Conservation (phyloP, 148 eudicot genomes). For the Drosera capensis region DNA sequence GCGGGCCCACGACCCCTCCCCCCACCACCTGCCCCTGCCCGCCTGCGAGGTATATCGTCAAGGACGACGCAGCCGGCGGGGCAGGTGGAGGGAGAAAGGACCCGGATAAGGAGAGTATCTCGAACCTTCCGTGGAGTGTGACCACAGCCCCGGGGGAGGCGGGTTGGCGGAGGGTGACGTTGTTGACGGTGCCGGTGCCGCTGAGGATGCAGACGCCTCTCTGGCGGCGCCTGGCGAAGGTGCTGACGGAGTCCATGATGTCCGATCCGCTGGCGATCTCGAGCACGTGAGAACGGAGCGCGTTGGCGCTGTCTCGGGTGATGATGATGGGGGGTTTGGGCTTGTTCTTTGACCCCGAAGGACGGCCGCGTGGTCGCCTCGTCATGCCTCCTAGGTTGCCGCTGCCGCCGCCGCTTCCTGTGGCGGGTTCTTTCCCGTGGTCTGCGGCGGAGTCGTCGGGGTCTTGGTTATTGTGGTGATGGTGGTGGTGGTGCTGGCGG, state of each 20-base stretch:
- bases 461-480: not conserved
- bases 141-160: conserved; percentile 26
- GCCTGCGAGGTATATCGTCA: conserved; percentile 42
- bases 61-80: conserved; percentile 37
- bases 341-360: conserved; percentile 55
- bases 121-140: conserved; percentile 38
- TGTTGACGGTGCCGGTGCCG: conserved; percentile 34
- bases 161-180: conserved; percentile 42
- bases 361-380: conserved; percentile 37
- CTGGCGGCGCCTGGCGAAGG: conserved; percentile 27
- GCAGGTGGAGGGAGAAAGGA: conserved; percentile 45
- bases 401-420: conserved; percentile 9
- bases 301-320: conserved; percentile 45
- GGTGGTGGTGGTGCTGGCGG: not conserved
- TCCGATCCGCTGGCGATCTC: conserved; percentile 40
- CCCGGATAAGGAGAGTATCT: conserved; percentile 42
- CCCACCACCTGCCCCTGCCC: conserved; percentile 57
- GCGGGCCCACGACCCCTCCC: conserved; percentile 41
- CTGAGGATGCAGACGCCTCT: conserved; percentile 43
- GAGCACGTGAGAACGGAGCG: conserved; percentile 45
- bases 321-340: conserved; percentile 55
- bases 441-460: not conserved
- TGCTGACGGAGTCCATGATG: conserved; percentile 25
- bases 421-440: conserved; percentile 13
- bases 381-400: conserved; percentile 3